Percentiles rank a stretch among this genome's conserved stretches.
Conservation (phyloP, 192 early-diverging fungal genomes). For the Paraglomus brasilianum region DNA sequence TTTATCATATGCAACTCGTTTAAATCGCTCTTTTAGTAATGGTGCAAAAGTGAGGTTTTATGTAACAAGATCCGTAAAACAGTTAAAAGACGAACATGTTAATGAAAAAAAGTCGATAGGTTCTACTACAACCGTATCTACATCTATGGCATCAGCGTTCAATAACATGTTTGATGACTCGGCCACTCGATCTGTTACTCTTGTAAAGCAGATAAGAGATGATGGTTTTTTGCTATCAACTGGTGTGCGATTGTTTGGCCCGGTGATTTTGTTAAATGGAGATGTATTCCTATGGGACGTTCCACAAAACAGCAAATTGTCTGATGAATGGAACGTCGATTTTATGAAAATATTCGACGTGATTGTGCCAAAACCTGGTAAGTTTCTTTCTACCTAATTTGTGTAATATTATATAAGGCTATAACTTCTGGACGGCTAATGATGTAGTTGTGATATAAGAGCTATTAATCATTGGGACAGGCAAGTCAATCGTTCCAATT, state of each 20-base stretch:
- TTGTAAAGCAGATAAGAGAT: constrained; percentile 48
- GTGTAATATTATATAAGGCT: background rate
- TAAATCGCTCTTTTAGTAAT: no score
- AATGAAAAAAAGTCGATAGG: background rate
- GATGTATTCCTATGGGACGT: constrained; percentile 59
- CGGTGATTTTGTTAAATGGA: constrained; percentile 53
- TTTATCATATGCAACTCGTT: no score
- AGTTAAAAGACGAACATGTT: background rate
- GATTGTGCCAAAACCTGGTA: constrained; percentile 57
- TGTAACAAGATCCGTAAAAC: no score
- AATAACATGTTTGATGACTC: constrained; percentile 57
- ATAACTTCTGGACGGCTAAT: background rate
- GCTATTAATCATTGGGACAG: constrained; percentile 58
- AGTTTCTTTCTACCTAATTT: background rate
- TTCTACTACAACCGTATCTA: constrained; percentile 18
- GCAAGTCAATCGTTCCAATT: constrained; percentile 51
- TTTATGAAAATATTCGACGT: constrained; percentile 56
- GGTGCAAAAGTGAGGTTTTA: no score
- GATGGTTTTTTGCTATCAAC: constrained; percentile 56
- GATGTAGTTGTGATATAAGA: constrained; percentile 34
- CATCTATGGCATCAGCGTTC: constrained; percentile 41
- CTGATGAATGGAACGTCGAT: constrained; percentile 45
- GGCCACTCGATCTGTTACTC: constrained; percentile 40
- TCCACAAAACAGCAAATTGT: constrained; percentile 27
- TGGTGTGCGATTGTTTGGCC: constrained; percentile 44